Evolutionary conservation across 805 yeast genomes (phyloP).

Genomic region (Kluyveromyces aestuarii): DNA sequence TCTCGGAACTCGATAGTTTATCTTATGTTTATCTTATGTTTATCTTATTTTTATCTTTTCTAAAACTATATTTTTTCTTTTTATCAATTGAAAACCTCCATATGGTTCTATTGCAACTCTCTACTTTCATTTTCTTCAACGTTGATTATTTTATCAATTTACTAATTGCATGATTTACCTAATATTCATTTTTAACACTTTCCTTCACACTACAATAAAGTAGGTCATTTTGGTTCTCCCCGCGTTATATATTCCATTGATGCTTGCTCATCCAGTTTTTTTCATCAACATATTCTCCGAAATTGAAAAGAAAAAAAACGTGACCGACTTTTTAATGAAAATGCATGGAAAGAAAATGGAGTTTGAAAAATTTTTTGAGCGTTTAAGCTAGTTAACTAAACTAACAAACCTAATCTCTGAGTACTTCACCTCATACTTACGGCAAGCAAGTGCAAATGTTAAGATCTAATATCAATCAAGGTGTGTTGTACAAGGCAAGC

Average conservation of each 20-base stretch:
- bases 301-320: neutral
- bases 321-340: neutral
- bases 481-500: neutral
- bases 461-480: constrained; percentile 1
- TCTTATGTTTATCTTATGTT: too few relatives aligned
- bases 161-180: too few relatives aligned
- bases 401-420: neutral
- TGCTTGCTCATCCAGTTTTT: neutral
- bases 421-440: neutral
- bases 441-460: neutral
- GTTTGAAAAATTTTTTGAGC: neutral
- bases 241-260: neutral
- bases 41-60: too few relatives aligned
- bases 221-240: too few relatives aligned
- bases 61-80: too few relatives aligned
- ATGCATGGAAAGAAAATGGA: neutral
- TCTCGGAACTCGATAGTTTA: too few relatives aligned
- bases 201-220: too few relatives aligned
- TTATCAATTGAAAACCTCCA: too few relatives aligned
- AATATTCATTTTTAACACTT: too few relatives aligned
- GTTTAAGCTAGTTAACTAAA: neutral
- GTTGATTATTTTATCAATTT: too few relatives aligned
- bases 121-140: too few relatives aligned
- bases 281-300: neutral
- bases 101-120: too few relatives aligned